Evolutionary conservation across 2,329 filamentous ascomycete genomes (phyloP), one percentile per base, ranked within the genome.

Genomic region (Cordyceps fumosorosea): DNA sequence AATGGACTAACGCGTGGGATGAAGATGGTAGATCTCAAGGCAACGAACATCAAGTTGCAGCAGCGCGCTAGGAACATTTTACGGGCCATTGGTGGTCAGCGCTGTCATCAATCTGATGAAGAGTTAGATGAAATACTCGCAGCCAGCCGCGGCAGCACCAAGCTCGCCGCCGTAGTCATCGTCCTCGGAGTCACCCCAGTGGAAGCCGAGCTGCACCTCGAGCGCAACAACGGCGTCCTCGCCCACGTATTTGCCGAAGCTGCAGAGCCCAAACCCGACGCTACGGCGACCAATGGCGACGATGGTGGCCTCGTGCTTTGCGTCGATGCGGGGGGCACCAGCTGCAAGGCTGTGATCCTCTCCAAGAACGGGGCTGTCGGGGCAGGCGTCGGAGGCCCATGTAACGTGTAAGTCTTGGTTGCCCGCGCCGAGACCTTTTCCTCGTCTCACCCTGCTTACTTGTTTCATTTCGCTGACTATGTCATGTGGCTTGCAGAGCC

Each of bases 291-390:
- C 6, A 20, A 40, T 42, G 32, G 29, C 29, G 29, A 29, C 48
- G 40, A 47, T 12, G 12, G 54, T 11, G 56, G 20, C 26, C 32
- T 69, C 56, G 69, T 73, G 3, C 66, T 78, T 2, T 77, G 76
- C 44, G 70, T 78, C 20, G 76, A 79, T 66, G 76, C 75, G 0
- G 77, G 77, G 18, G 76, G 76, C 0, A 76, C 70, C 3, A 77
- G 77, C 63, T 77, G 76, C 63, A 75, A 74, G 22, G 77, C 76
- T n/a, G 70, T 69, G 2, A 62, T 76, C 12, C 62, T 73, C 5
- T 68, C 70, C 18, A 59, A 61, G 1, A 58, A 67, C 20, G 72
- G 72, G 2, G 52, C 65, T 5, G 56, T 66, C 0, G 71, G 69
- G 2, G 65, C 65, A 26, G 75, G 75, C 5, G 69, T 67, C 37